phyloP scores from a whole-genome alignment of 2,329 filamentous ascomycete genomes.

The Ceratocystiopsis sp. region DNA sequence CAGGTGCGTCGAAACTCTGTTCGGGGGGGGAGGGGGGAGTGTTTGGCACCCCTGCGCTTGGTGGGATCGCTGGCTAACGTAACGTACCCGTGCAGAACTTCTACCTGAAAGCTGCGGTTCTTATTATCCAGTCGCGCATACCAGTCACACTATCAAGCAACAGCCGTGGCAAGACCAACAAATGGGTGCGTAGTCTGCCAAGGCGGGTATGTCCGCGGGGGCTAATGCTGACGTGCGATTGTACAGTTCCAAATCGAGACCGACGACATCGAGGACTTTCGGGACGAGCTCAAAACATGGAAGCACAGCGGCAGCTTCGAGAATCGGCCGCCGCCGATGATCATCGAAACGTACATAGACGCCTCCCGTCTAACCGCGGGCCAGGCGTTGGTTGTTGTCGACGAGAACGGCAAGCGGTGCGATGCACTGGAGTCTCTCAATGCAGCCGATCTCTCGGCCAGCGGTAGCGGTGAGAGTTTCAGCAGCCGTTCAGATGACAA shows the following conservation, averaged over 20 bases:
- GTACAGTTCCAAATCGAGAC: slow-evolving; percentile 83
- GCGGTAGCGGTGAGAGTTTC: slow-evolving; percentile 17
- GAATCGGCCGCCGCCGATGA: slow-evolving; percentile 62
- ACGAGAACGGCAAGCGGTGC: slow-evolving; percentile 82
- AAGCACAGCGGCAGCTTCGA: slow-evolving; percentile 61
- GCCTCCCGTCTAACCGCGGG: slow-evolving; percentile 61
- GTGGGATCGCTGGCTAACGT: neutral
- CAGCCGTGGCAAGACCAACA: slow-evolving; percentile 48
- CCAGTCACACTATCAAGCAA: slow-evolving; percentile 44
- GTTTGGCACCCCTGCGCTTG: neutral
- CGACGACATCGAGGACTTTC: slow-evolving; percentile 78
- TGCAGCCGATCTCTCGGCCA: slow-evolving; percentile 37
- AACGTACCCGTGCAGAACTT: slow-evolving; percentile 49
- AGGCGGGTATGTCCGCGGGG: too few relatives aligned
- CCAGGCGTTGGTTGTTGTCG: slow-evolving; percentile 73
- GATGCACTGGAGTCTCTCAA: slow-evolving; percentile 76
- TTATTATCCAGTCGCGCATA: slow-evolving; percentile 68
- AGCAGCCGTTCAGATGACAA: slow-evolving; percentile 13
- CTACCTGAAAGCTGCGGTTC: slow-evolving; percentile 70
- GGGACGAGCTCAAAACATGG: slow-evolving; percentile 68
- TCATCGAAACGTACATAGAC: slow-evolving; percentile 84
- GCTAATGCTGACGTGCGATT: too few relatives aligned
- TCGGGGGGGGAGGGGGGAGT: neutral
- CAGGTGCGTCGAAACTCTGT: slow-evolving; percentile 37
- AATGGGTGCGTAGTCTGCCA: slow-evolving; percentile 50